phyloP scores from a whole-genome alignment of 306 rosid species.

The Phaseolus lunatus region DNA sequence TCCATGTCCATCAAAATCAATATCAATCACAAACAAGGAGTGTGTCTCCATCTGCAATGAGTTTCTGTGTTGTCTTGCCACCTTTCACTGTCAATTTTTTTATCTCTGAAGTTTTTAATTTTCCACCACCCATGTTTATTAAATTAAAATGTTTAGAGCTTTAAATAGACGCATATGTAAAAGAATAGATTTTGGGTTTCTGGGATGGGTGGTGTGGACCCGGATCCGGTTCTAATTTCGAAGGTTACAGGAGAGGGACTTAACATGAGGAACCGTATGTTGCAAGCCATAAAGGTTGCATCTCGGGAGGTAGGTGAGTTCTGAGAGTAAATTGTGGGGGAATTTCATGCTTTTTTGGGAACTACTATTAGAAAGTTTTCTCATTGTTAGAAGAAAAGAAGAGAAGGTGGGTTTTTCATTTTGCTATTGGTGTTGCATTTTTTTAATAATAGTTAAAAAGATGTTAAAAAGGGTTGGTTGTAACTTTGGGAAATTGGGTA shows the following conservation, averaged over 20 bases:
- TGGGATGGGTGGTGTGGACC: constrained; percentile 15
- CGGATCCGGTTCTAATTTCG: constrained; percentile 40
- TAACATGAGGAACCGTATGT: constrained; percentile 53
- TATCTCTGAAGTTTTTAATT: not conserved
- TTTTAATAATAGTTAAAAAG: not conserved
- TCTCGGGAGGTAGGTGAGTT: constrained; percentile 29
- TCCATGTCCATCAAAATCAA: constrained; percentile 29
- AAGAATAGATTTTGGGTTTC: not conserved
- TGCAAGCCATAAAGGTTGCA: constrained; percentile 50
- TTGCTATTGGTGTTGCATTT: not conserved
- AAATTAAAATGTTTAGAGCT: not conserved
- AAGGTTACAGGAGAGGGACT: constrained; percentile 53
- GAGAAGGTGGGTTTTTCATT: not conserved
- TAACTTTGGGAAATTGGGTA: constrained; percentile 39
- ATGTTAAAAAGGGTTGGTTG: not conserved
- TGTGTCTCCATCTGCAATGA: constrained; percentile 53
- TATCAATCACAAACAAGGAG: constrained; percentile 40
- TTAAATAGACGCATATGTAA: not conserved
- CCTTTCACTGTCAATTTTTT: constrained; percentile 41
- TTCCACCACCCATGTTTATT: not conserved
- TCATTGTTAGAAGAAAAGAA: not conserved
- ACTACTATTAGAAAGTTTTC: constrained; percentile 25
- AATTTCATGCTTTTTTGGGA: constrained; percentile 44
- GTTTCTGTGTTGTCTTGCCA: constrained; percentile 59
- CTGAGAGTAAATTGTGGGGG: constrained; percentile 52